Conservation (phyloP, 371 early-diverging fungal species). For the Lichtheimia ornata region DNA sequence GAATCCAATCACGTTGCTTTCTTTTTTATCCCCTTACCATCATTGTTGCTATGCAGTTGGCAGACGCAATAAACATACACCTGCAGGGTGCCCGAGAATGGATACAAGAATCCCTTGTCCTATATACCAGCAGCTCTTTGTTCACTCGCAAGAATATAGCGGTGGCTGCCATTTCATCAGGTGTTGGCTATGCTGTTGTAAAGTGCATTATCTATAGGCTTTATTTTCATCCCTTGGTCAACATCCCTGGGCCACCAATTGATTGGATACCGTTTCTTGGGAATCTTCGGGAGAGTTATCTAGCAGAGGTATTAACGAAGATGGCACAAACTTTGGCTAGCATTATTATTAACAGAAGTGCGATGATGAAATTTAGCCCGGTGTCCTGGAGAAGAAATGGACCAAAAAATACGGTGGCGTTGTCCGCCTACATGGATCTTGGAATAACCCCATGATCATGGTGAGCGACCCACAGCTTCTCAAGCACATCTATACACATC, state of each 20-base stretch:
- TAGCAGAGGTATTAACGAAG: slow-evolving; percentile 33
- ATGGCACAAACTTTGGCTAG: neutral
- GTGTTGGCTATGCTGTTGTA: neutral
- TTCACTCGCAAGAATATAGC: no score
- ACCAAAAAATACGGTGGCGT: slow-evolving; percentile 55
- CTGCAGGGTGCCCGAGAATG: no score
- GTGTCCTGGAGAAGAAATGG: slow-evolving; percentile 56
- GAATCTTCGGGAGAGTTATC: slow-evolving; percentile 45
- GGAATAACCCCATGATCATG: slow-evolving; percentile 45
- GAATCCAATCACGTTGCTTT: no score
- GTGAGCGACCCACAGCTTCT: slow-evolving; percentile 55
- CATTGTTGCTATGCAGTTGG: no score
- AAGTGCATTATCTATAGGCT: slow-evolving; percentile 40
- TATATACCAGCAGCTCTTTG: no score
- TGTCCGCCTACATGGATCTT: slow-evolving; percentile 45
- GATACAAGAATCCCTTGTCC: no score
- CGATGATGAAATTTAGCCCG: slow-evolving; percentile 22
- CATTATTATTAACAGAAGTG: neutral
- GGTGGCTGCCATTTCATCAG: no score
- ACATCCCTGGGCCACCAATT: slow-evolving; percentile 60
- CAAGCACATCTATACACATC: slow-evolving; percentile 49
- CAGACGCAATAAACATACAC: no score
- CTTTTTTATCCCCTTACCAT: no score
- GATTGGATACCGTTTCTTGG: slow-evolving; percentile 53
- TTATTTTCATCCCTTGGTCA: slow-evolving; percentile 46